Evolutionary conservation across 257 asterid species (phyloP).

Genomic region (Handroanthus guayacan): DNA sequence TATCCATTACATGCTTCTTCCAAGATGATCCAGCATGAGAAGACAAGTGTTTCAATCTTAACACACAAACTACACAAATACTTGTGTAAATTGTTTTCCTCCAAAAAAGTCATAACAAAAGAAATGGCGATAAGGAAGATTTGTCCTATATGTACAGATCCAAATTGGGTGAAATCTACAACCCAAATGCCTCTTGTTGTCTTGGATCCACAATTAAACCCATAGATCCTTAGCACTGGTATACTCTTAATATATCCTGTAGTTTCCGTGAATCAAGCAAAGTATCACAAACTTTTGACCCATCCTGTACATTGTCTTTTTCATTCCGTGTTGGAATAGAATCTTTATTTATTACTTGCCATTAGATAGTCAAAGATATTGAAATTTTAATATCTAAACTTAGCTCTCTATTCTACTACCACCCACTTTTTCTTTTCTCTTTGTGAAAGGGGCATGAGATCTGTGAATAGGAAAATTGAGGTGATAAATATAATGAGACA

Average conservation of each 20-base stretch:
- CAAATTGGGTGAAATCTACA: too few species aligned
- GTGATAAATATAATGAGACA: background rate
- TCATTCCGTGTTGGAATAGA: too few species aligned
- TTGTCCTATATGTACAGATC: too few species aligned
- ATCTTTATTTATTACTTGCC: too few species aligned
- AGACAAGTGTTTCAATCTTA: background rate
- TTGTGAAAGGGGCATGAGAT: background rate
- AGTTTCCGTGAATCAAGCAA: too few species aligned
- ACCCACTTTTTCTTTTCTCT: background rate
- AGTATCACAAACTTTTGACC: too few species aligned
- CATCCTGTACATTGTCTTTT: too few species aligned
- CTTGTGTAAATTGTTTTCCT: background rate
- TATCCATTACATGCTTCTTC: background rate
- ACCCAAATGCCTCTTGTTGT: too few species aligned
- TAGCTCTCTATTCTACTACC: background rate
- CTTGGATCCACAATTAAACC: too few species aligned
- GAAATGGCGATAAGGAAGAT: too few species aligned
- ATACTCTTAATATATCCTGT: too few species aligned
- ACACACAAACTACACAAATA: conserved; percentile 6
- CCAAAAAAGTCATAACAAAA: background rate
- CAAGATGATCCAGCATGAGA: background rate
- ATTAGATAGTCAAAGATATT: background rate
- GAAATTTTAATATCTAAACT: background rate
- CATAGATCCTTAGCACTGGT: too few species aligned
- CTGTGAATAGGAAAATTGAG: background rate